Base-by-base conservation (phyloP, 192 early-diverging fungal genomes). In the Podila minutissima region DNA sequence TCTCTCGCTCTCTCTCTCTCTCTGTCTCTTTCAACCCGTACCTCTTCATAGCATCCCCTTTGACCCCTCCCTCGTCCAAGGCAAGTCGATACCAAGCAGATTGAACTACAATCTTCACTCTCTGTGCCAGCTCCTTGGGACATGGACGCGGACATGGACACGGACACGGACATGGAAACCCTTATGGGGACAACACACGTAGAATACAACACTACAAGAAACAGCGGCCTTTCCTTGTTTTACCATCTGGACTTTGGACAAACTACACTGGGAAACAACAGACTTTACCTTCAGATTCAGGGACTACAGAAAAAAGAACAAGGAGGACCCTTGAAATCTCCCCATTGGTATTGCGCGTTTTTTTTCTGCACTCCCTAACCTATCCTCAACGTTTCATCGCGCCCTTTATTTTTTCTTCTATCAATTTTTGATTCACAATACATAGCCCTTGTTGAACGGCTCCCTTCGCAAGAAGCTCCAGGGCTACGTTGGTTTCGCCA, bases 401-500 rank as follows among this genome's bases (percentile, higher is more conserved):
- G 29, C 59, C 59, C 59, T 19, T 33, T 6, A 13, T 33, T 61
- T 26, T 35, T 17, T 32, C 29, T 60, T 32, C 11, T 32, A 1
- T 59, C 22, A 26, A 13, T 22, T 20, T 29, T 48, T n/a, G 15
- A 20, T 20, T 33, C 13, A 61, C 11, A 10, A 61, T 8, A 19
- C 33, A 8, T 64, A 81, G 71, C 50, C 77, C 17, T 50, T 69
- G 66, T 66, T 62, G 12, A 84, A 72, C 59, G 68, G 74, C 50
- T 50, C 72, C 28, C 77, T 84, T 33, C 77, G 78, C 67, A 84
- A 84, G 67, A 84, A 84, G 74, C 66, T 81, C 20, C 82, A 83
- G 60, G 84, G 84, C 32, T 85, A 85, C 69, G 84, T 99, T 73
- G 97, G 97, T 22, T 98, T 99, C 83, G 95, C 95, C 82, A 95